A percentile compares a stretch with the other conserved stretches of the same genome.
Evolutionary conservation across 2,329 filamentous ascomycete genomes (phyloP).

Genomic region (Paecilomyces sp.): DNA sequence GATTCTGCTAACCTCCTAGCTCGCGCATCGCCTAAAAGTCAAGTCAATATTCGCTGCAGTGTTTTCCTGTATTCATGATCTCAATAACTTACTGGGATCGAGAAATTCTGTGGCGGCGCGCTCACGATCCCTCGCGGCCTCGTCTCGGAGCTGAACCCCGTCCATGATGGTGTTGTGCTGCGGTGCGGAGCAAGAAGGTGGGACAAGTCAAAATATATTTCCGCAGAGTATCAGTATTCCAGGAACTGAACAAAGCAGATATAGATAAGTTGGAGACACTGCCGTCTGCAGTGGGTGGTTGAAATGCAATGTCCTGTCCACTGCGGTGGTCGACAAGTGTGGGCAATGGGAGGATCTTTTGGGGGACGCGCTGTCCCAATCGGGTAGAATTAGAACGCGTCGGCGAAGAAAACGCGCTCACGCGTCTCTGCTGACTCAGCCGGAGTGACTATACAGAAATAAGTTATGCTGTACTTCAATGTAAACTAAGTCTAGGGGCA

Average conservation of each 20-base stretch:
- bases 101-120: conserved; percentile 87
- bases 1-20: conserved; percentile 43
- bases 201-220: neutral
- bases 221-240: neutral
- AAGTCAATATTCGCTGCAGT: conserved; percentile 8
- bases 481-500: too few species aligned
- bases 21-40: conserved; percentile 46
- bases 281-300: neutral
- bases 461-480: too few species aligned
- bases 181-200: conserved; percentile 5
- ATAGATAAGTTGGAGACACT: neutral
- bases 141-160: conserved; percentile 69
- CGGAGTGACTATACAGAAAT: too few species aligned
- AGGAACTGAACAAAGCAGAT: neutral
- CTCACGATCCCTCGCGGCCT: conserved; percentile 75
- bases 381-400: conserved; percentile 29
- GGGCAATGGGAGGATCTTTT: conserved; percentile 16
- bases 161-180: conserved; percentile 51
- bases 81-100: conserved; percentile 66
- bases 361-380: conserved; percentile 19
- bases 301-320: neutral
- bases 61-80: neutral
- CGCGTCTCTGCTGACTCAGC: conserved; percentile 14
- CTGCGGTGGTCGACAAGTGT: conserved; percentile 3
- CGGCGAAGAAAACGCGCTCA: conserved; percentile 7